These are phyloP conservation scores for Gyromitra esculenta DNA, from an alignment of 2,329 filamentous ascomycete genomes.

Conservation along the genomic window DNA sequence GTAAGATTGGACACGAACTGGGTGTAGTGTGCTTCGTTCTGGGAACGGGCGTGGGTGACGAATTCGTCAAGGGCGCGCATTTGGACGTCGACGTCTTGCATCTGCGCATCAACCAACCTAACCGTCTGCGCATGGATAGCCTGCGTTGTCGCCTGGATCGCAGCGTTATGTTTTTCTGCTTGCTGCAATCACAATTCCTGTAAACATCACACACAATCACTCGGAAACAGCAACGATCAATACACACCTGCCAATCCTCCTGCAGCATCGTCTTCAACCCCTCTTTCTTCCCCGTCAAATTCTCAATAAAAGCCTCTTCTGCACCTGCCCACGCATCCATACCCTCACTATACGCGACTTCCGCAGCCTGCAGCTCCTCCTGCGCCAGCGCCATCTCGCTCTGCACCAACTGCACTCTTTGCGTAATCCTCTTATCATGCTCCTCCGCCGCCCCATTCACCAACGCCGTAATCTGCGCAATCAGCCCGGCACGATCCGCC, in stretches of 20 bases:
- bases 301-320: constrained; percentile 74
- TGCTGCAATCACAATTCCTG: constrained; percentile 62
- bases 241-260: constrained; percentile 81
- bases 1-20: constrained; percentile 70
- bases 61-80: constrained; percentile 92
- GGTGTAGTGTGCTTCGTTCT: constrained; percentile 81
- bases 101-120: constrained; percentile 87
- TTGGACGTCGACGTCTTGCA: constrained; percentile 84
- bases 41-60: constrained; percentile 79
- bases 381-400: constrained; percentile 73
- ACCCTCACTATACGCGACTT: constrained; percentile 72
- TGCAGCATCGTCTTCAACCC: constrained; percentile 82
- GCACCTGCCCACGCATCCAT: constrained; percentile 79
- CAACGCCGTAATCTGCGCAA: constrained; percentile 79
- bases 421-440: constrained; percentile 76
- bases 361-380: constrained; percentile 71
- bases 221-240: not conserved
- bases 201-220: constrained; percentile 34
- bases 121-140: constrained; percentile 91
- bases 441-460: constrained; percentile 77
- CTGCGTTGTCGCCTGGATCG: constrained; percentile 82
- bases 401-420: constrained; percentile 71
- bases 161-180: constrained; percentile 81
- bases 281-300: constrained; percentile 77
- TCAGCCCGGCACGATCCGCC: constrained; percentile 76